Conservation (phyloP, 768 basidiomycete genomes). For the Lyophyllum shimeji region DNA sequence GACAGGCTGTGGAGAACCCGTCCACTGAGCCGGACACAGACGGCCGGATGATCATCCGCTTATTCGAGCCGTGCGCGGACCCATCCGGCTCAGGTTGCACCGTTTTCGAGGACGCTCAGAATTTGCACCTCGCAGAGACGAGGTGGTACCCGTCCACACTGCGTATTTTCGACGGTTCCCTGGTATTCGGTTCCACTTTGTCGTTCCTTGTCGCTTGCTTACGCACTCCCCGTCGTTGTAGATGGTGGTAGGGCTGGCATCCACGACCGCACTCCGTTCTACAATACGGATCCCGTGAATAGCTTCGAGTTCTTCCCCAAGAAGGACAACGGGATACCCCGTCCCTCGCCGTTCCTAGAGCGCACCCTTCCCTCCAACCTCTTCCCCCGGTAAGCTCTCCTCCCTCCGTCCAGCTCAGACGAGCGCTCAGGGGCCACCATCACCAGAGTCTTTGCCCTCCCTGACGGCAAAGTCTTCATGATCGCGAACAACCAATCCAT, state of each 20-base stretch:
- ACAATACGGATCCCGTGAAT: not conserved
- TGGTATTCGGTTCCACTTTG: constrained; percentile 16
- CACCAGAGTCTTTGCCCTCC: constrained; percentile 23
- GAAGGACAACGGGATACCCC: constrained; percentile 32
- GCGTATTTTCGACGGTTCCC: constrained; percentile 30
- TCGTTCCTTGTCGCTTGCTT: not conserved
- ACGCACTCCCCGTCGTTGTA: not conserved
- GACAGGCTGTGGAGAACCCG: constrained; percentile 25
- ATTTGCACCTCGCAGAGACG: constrained; percentile 32
- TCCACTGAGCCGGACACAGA: constrained; percentile 20
- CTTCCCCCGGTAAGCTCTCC: constrained; percentile 20
- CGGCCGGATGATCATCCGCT: constrained; percentile 35
- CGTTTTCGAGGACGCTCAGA: constrained; percentile 35
- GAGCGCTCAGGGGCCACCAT: not conserved
- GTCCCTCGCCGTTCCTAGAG: not conserved
- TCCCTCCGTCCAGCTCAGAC: not conserved
- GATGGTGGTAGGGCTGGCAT: constrained; percentile 18
- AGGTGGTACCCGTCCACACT: constrained; percentile 43
- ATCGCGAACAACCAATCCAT: constrained; percentile 39
- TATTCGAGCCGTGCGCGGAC: constrained; percentile 40
- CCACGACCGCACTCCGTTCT: not conserved
- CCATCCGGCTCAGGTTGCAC: constrained; percentile 27
- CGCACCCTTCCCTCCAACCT: constrained; percentile 19
- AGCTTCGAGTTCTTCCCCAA: constrained; percentile 37
- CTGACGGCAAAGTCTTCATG: constrained; percentile 42